Base-by-base conservation (phyloP, 768 basidiomycete species). In the Solioccasus polychromus region DNA sequence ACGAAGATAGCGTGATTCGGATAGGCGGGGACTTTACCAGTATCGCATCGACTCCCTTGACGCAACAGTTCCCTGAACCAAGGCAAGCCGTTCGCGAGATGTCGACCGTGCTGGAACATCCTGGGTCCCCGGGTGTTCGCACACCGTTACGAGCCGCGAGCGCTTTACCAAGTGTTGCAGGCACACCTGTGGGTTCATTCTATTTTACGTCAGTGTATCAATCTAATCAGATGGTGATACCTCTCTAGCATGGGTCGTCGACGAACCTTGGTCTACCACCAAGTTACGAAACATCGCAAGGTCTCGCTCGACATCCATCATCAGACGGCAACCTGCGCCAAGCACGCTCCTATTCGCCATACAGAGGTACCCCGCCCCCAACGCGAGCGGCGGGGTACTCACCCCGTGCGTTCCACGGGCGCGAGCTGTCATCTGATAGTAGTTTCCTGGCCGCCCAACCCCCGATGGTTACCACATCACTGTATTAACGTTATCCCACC, bases 321-420 rank as follows among this genome's bases (percentile, higher is more conserved):
- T 39, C 48, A 15, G 69, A 68, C 31, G 59, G 53, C 34, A 10
- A 59, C 11, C 34, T 47, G 14, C 52, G 38, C 24, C 49, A 52
- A 14, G 28, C 42, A 15, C 58, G 51, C 8, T 49, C 58, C 7
- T 65, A 67, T 41, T 59, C 63, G 22, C 50, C n/a, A n/a, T n/a
- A 62, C 14, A 59, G 63, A 60, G 44, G 68, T 25, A 68, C 71
- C 51, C 74, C 72, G 4, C 60, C 60, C 2, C 52, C 70, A 11
- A 69, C 69, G 22, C 66, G 70, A 23, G 64, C 62, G 3, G 69
- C 66, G 5, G 70, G 68, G 9, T 67, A 69, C 24, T 39, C 52
- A 23, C 53, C 52, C 8, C 56, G 34, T 18, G 19, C 22, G 10
- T 43, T 50, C 22, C 60, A 65, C 26, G 56, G 44, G 5, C 65